phyloP scores from a whole-genome alignment of 2,329 filamentous ascomycete genomes.

The Ascochyta lentis region DNA sequence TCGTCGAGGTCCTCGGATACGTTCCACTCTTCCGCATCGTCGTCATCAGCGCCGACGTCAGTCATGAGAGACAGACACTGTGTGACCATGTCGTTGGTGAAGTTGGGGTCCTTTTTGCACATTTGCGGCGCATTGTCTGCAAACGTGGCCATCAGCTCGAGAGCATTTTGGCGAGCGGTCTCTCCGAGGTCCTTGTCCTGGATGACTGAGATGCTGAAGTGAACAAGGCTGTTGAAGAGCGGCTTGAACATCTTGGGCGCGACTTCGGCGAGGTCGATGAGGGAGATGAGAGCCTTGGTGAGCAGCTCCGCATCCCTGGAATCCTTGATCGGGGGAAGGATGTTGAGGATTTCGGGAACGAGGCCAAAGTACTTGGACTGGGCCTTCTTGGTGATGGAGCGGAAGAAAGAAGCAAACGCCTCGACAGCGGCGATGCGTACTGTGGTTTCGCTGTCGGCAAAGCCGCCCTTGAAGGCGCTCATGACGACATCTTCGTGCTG shows the following conservation, averaged over 20 bases:
- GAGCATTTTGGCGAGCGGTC: slow-evolving; percentile 87
- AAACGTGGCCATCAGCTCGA: slow-evolving; percentile 98
- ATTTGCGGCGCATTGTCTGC: slow-evolving; percentile 92
- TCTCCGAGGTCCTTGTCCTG: slow-evolving; percentile 95
- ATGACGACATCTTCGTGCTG: slow-evolving; percentile 93
- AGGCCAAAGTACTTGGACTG: slow-evolving; percentile 88
- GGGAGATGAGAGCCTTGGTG: slow-evolving; percentile 83
- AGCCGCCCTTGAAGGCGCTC: slow-evolving; percentile 86
- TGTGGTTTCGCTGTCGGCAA: slow-evolving; percentile 83
- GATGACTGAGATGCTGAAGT: slow-evolving; percentile 91
- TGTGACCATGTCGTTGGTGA: slow-evolving; percentile 95
- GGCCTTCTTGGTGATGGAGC: slow-evolving; percentile 84
- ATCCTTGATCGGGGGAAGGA: slow-evolving; percentile 92
- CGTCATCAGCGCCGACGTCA: slow-evolving; percentile 91
- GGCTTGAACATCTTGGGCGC: slow-evolving; percentile 97
- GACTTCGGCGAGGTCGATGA: slow-evolving; percentile 94
- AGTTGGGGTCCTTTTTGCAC: slow-evolving; percentile 92
- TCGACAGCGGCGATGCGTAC: slow-evolving; percentile 94
- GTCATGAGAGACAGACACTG: slow-evolving; percentile 99
- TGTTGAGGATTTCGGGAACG: slow-evolving; percentile 90
- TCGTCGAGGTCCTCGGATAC: slow-evolving; percentile 93
- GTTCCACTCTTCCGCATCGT: slow-evolving; percentile 94
- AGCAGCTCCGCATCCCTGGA: slow-evolving; percentile 88
- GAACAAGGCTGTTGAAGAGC: slow-evolving; percentile 90
- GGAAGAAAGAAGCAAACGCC: slow-evolving; percentile 95